Percentiles rank a stretch among this genome's conserved stretches.
Evolutionary conservation across 805 yeast genomes (phyloP).

Genomic region (Sungouiozyma ichnusensis): DNA sequence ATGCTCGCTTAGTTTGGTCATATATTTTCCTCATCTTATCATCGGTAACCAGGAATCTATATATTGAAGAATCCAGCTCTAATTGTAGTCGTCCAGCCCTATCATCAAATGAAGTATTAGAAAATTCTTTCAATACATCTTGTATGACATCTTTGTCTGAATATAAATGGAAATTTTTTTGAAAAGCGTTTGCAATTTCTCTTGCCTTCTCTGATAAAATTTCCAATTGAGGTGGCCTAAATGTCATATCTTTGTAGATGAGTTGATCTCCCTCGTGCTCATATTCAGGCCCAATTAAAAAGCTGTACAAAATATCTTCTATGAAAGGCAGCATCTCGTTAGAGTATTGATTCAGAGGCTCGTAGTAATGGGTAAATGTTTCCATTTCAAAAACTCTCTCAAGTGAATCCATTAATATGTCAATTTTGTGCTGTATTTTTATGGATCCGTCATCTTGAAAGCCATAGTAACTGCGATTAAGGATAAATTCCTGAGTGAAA

Average conservation of each 20-base stretch:
- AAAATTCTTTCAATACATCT: slow-evolving; percentile 31
- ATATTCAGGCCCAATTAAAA: slow-evolving; percentile 23
- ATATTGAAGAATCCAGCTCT: slow-evolving; percentile 47
- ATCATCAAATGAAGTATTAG: slow-evolving; percentile 33
- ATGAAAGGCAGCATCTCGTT: slow-evolving; percentile 23
- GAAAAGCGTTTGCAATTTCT: slow-evolving; percentile 35
- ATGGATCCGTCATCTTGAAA: slow-evolving; percentile 3
- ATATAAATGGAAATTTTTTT: slow-evolving; percentile 32
- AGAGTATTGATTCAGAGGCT: slow-evolving; percentile 27
- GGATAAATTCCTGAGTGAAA: slow-evolving; percentile 18
- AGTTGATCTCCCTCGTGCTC: slow-evolving; percentile 21
- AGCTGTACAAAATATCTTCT: slow-evolving; percentile 15
- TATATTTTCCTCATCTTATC: slow-evolving; percentile 48
- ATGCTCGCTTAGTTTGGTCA: slow-evolving; percentile 71
- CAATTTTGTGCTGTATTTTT: slow-evolving; percentile 11
- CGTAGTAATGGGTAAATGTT: slow-evolving; percentile 21
- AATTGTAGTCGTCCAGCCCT: slow-evolving; percentile 30
- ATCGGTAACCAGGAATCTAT: slow-evolving; percentile 37
- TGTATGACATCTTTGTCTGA: slow-evolving; percentile 49
- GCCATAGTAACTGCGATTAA: slow-evolving; percentile 18
- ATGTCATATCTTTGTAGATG: slow-evolving; percentile 25
- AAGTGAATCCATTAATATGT: slow-evolving; percentile 13
- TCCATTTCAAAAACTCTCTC: slow-evolving; percentile 20
- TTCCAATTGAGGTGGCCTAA: slow-evolving; percentile 13
- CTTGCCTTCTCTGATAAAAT: slow-evolving; percentile 26